Evolutionary conservation across 306 rosid species (phyloP).

Genomic region (Psophocarpus tetragonolobus): DNA sequence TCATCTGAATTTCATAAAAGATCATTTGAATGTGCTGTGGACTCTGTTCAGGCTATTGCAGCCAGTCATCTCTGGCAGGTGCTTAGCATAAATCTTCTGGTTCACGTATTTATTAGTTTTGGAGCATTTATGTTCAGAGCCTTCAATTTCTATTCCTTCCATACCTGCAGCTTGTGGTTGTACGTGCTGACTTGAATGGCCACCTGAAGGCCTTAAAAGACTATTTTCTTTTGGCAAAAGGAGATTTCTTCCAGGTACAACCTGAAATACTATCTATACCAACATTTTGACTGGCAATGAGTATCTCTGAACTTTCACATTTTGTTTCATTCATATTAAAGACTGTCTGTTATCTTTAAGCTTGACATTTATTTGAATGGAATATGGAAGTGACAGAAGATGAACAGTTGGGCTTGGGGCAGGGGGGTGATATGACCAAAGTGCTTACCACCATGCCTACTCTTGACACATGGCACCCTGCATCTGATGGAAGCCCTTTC

Average conservation of each 20-base stretch:
- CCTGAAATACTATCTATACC: constrained; percentile 28
- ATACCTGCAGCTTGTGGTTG: constrained; percentile 90
- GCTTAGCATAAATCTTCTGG: constrained; percentile 28
- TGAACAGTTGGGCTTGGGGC: neutral
- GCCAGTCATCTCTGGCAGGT: constrained; percentile 99
- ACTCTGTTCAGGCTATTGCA: constrained; percentile 85
- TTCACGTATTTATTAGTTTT: constrained; percentile 28
- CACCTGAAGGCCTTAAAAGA: constrained; percentile 94
- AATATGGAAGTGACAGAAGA: constrained; percentile 16
- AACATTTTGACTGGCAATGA: neutral
- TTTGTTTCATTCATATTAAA: neutral
- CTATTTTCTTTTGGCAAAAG: constrained; percentile 96
- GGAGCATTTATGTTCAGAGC: constrained; percentile 31
- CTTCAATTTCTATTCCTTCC: constrained; percentile 28
- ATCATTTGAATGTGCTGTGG: constrained; percentile 88
- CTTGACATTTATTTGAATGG: constrained; percentile 22
- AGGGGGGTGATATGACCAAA: neutral
- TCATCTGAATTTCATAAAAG: constrained; percentile 92
- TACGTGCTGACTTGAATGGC: constrained; percentile 93
- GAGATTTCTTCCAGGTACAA: constrained; percentile 95
- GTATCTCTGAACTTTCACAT: neutral
- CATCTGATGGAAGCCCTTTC: neutral
- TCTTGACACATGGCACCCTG: neutral
- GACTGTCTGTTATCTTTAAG: neutral
- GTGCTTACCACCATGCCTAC: neutral